Evolutionary conservation across 1,139 yeast genomes (phyloP), one percentile per base, ranked within the genome.

Genomic region (Lodderomyces jiufengensis): DNA sequence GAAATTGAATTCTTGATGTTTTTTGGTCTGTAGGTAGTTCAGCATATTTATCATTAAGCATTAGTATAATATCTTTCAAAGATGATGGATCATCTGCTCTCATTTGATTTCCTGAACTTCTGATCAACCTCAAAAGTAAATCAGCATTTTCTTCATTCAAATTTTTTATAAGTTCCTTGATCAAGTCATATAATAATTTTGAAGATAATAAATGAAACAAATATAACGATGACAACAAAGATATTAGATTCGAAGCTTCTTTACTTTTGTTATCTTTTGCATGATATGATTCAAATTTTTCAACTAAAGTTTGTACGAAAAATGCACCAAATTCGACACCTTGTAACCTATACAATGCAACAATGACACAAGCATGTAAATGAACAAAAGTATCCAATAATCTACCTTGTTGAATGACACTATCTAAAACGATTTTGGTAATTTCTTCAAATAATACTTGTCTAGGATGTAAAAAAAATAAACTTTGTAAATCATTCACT

Each of bases 281-380:
- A 29, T 64, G 54, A 40, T 55, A 55, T 18, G 45, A 50, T 41
- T 76, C 78, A 55, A 78, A 79, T 39, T 66, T 70, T 47, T 86
- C 96, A 21, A 90, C 84, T 37, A 86, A 57, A 0, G 77, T 70
- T 54, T 94, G 98, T 25, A 90, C 69, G 45, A 88, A 83, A 48
- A 69, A 77, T 0, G 97, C 98, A 38, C 96, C 97, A 58, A 88
- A 84, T 45, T 87, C 96, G 24, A 82, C 78, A 13, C 98, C 98
- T 52, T 85, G 84, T 8, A 80, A 52, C 43, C 84, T 73, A 60
- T 84, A 88, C 21, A 92, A 57, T 1, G 95, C 84, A 12, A 81
- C 80, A 3, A 82, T 76, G 10, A 88, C 68, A 6, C 88, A 81
- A 1, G 96, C 85, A 59, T 90, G 92, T 29, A 86, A 69, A 45